Evolutionary conservation across 495 filamentous ascomycete genomes (phyloP), one percentile per base, ranked within the genome.

Genomic region (Penicillium parvum): DNA sequence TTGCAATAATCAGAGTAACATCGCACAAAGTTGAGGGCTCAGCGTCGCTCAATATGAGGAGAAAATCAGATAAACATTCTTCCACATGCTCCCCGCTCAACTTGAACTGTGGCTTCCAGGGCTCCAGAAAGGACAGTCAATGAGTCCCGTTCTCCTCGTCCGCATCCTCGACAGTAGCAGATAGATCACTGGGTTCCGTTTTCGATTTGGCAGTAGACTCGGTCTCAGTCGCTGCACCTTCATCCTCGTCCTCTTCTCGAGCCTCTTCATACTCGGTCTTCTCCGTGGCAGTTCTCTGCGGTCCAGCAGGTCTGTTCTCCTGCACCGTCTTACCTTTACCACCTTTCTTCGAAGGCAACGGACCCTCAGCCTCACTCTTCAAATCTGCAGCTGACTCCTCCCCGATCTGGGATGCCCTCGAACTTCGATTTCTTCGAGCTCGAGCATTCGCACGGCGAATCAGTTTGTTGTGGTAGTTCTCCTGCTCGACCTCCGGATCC

Each of bases 391-490:
- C 54, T 8, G 57, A 58, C 27, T 67, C 57, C 5, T 63, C 58
- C 7, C 40, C 48, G 7, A 35, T 32, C 37, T 43, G 43, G 1
- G 55, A 57, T 15, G 44, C 38, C 5, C 30, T 33, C 0, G 47
- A 41, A 4, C 38, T 45, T 2, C 32, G 35, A 7, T 50, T 47
- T 5, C 20, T 47, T n/a, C 50, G 52, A 3, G 55, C 44, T 26
- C 51, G 55, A 0, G 60, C 57, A 38, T 49, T 44, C 1, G 56
- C 60, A 14, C 63, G 52, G 3, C 59, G 53, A 45, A 71, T 71
- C 49, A 73, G 44, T 19, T 58, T 50, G 37, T 71, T 68, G 41
- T 73, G 69, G 37, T 66, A 73, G 7, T 65, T 64, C 12, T 58
- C 58, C 32, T 60, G 58, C 3, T 70, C 65, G 1, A 52, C 32